phyloP scores from a whole-genome alignment of 2,329 filamentous ascomycete genomes.

The Cryphonectria parasitica region DNA sequence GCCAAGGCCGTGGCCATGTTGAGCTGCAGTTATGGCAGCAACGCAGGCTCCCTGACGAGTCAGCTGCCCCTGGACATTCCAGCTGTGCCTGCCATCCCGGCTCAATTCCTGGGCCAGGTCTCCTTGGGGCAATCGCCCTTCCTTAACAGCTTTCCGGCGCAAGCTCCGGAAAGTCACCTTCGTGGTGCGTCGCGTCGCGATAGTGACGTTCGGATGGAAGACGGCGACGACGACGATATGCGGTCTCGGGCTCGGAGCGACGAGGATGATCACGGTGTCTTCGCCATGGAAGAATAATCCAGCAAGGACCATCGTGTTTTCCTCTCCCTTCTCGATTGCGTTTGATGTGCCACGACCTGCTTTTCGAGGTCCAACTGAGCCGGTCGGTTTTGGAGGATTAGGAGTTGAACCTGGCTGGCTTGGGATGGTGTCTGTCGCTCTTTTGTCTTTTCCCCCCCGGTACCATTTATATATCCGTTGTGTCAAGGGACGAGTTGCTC shows the following conservation, averaged over 20 bases:
- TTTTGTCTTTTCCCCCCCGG: conserved; percentile 45
- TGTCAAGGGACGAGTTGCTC: conserved; percentile 63
- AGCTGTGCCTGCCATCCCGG: conserved; percentile 84
- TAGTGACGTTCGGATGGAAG: conserved; percentile 70
- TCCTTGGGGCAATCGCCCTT: conserved; percentile 64
- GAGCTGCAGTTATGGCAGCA: conserved; percentile 88
- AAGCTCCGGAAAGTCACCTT: conserved; percentile 68
- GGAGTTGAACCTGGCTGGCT: conserved; percentile 35
- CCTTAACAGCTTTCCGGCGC: conserved; percentile 64
- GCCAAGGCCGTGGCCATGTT: conserved; percentile 89
- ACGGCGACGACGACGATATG: conserved; percentile 69
- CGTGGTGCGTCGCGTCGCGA: conserved; percentile 54
- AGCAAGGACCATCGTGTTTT: conserved; percentile 16
- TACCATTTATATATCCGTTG: conserved; percentile 48
- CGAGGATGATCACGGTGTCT: conserved; percentile 93
- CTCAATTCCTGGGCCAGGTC: conserved; percentile 71
- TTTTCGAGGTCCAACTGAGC: conserved; percentile 23
- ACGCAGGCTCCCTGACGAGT: conserved; percentile 65
- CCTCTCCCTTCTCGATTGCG: conserved; percentile 17
- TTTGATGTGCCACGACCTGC: conserved; percentile 29
- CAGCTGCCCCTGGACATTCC: conserved; percentile 74
- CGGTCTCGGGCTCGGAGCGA: conserved; percentile 70
- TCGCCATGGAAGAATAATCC: conserved; percentile 91
- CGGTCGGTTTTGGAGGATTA: conserved; percentile 28
- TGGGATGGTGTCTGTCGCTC: conserved; percentile 33